Conservation (phyloP, 176 grass and related monocot genomes). For the Oryza coarctata region DNA sequence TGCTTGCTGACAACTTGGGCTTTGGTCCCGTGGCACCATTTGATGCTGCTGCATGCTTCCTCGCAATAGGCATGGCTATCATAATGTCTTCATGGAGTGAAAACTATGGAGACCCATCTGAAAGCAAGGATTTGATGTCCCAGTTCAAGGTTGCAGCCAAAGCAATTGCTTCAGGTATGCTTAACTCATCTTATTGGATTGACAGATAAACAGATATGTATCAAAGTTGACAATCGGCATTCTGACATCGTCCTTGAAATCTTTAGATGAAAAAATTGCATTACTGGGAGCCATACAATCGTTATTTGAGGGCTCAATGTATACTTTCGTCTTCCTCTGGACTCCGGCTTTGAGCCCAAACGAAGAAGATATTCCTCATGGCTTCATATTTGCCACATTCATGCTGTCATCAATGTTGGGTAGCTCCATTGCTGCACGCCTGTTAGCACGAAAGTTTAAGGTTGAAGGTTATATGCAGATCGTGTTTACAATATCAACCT, state of each 20-base stretch:
- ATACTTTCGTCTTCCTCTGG: constrained; percentile 96
- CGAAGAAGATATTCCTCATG: constrained; percentile 87
- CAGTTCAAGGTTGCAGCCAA: constrained; percentile 90
- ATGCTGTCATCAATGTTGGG: constrained; percentile 98
- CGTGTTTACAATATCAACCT: constrained; percentile 71
- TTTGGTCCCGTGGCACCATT: constrained; percentile 92
- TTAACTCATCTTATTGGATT: background rate
- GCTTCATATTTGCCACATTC: constrained; percentile 98
- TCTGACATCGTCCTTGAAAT: constrained; percentile 14
- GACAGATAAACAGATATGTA: background rate
- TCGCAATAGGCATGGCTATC: constrained; percentile 91
- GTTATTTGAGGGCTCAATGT: constrained; percentile 94
- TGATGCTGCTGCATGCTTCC: constrained; percentile 88
- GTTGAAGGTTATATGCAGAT: constrained; percentile 99
- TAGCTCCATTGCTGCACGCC: constrained; percentile 77
- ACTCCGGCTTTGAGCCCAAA: constrained; percentile 92
- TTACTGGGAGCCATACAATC: constrained; percentile 97
- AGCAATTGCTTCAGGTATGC: constrained; percentile 93
- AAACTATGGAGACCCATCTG: constrained; percentile 90
- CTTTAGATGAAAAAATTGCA: constrained; percentile 93
- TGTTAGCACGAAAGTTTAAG: constrained; percentile 70
- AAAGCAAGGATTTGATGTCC: constrained; percentile 70
- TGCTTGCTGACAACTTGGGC: constrained; percentile 81
- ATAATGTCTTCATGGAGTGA: constrained; percentile 88
- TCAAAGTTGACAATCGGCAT: background rate